Percentiles rank a stretch among this genome's conserved stretches.
Evolutionary conservation across 2,329 filamentous ascomycete genomes (phyloP).

Genomic region (Arthrocladium fulminans): DNA sequence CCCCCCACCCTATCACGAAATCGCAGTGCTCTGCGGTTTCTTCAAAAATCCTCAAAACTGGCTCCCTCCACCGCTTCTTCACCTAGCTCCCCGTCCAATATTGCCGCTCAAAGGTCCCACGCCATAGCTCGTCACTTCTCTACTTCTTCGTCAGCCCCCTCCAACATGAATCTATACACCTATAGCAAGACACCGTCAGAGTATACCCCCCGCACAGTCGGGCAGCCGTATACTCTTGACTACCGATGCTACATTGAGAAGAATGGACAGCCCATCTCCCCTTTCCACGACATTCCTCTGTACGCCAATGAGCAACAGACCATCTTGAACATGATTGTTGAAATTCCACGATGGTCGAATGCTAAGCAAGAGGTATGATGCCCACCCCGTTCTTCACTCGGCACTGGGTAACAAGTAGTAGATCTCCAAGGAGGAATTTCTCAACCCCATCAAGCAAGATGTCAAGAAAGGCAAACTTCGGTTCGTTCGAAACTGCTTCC

Average conservation of each 20-base stretch:
- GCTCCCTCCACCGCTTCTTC: slow-evolving; percentile 14
- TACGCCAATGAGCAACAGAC: slow-evolving; percentile 95
- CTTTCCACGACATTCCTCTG: slow-evolving; percentile 97
- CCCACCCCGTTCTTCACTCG: slow-evolving; percentile 12
- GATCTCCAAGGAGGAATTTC: slow-evolving; percentile 97
- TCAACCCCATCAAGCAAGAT: slow-evolving; percentile 99
- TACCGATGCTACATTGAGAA: slow-evolving; percentile 97
- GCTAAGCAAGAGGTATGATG: slow-evolving; percentile 89
- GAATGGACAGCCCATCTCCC: slow-evolving; percentile 86
- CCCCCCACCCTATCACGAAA: neutral
- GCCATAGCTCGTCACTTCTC: slow-evolving; percentile 43
- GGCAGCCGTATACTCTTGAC: slow-evolving; percentile 83
- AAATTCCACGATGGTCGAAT: slow-evolving; percentile 99
- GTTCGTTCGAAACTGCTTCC: slow-evolving; percentile 99
- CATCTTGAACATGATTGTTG: slow-evolving; percentile 97
- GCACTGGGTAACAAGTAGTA: slow-evolving; percentile 31
- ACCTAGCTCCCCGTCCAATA: slow-evolving; percentile 27
- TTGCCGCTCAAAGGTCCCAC: slow-evolving; percentile 40
- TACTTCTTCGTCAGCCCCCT: slow-evolving; percentile 23
- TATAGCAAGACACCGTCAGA: slow-evolving; percentile 49
- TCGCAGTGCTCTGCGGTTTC: neutral
- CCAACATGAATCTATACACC: slow-evolving; percentile 22
- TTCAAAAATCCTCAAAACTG: neutral
- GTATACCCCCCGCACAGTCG: slow-evolving; percentile 80
- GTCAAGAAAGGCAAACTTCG: slow-evolving; percentile 99